These are phyloP conservation scores for Salix arbutifolia DNA, from an alignment of 345 rosid species.

Conservation along the genomic window DNA sequence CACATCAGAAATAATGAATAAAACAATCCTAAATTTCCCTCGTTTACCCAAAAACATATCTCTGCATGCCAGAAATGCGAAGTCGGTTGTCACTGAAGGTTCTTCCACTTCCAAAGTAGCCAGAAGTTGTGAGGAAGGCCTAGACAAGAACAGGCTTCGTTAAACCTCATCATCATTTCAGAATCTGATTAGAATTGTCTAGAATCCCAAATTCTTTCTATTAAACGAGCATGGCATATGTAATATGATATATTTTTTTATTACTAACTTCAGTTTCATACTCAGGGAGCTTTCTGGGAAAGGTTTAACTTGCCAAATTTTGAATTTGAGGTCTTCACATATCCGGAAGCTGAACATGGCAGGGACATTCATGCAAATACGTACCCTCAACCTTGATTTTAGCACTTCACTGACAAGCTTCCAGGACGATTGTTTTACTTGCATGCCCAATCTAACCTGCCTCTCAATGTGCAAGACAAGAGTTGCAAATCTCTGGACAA, in stretches of 20 bases:
- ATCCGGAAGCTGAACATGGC: slow-evolving; percentile 69
- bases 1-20: background rate
- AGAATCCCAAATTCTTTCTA: background rate
- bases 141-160: background rate
- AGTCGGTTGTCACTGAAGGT: background rate
- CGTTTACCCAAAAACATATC: background rate
- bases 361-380: slow-evolving; percentile 63
- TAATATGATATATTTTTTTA: background rate
- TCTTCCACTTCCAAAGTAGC: background rate
- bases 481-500: slow-evolving; percentile 81
- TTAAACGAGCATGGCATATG: background rate
- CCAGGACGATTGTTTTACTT: slow-evolving; percentile 71
- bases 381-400: slow-evolving; percentile 68
- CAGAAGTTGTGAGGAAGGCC: background rate
- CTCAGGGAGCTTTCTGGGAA: slow-evolving; percentile 62
- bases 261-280: slow-evolving; percentile 18
- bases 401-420: slow-evolving; percentile 60
- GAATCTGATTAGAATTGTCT: background rate
- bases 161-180: background rate
- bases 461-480: slow-evolving; percentile 84
- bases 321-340: slow-evolving; percentile 60
- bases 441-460: slow-evolving; percentile 68
- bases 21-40: background rate
- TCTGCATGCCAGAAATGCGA: background rate
- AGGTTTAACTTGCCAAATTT: slow-evolving; percentile 69